These are phyloP conservation scores for Hygrocybe coccinea DNA, from an alignment of 768 basidiomycete genomes.

Conservation along the genomic window DNA sequence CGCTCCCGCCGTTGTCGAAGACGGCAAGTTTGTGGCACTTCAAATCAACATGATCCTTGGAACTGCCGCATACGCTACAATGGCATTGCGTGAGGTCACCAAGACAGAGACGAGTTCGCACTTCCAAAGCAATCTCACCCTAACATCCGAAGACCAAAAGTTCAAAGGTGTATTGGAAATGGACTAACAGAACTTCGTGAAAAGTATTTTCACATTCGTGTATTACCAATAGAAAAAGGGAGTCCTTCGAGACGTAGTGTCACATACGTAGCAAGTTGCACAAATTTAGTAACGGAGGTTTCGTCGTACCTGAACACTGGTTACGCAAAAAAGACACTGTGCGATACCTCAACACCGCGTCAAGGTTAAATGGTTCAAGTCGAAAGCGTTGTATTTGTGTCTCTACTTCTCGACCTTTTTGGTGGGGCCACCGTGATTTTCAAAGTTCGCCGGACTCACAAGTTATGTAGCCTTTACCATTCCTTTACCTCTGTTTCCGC, in stretches of 20 bases:
- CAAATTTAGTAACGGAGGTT: too few species aligned
- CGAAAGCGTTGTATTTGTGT: conserved; percentile 82
- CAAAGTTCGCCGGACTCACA: neutral
- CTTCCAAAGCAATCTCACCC: conserved; percentile 76
- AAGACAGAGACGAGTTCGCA: conserved; percentile 95
- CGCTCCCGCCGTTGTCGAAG: conserved; percentile 55
- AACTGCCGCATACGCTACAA: conserved; percentile 93
- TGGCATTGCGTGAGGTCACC: conserved; percentile 93
- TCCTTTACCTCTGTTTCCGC: conserved; percentile 94
- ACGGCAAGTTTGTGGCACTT: conserved; percentile 83
- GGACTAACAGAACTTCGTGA: conserved; percentile 17
- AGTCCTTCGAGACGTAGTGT: conserved; percentile 1
- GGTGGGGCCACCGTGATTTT: neutral
- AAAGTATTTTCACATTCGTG: too few species aligned
- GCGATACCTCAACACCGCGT: neutral
- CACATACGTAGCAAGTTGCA: conserved; percentile 8
- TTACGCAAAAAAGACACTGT: conserved; percentile 12
- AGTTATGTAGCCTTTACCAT: conserved; percentile 68
- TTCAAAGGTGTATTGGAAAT: conserved; percentile 46
- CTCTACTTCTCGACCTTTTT: conserved; percentile 83
- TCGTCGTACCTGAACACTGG: too few species aligned
- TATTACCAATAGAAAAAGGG: conserved; percentile 8
- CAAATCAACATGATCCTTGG: conserved; percentile 83
- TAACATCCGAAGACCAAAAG: conserved; percentile 75
- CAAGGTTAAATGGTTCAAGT: conserved; percentile 53